Percentiles rank a stretch among this genome's conserved stretches.
Evolutionary conservation across 2,329 filamentous ascomycete genomes (phyloP).

Genomic region (Tolypocladium album): DNA sequence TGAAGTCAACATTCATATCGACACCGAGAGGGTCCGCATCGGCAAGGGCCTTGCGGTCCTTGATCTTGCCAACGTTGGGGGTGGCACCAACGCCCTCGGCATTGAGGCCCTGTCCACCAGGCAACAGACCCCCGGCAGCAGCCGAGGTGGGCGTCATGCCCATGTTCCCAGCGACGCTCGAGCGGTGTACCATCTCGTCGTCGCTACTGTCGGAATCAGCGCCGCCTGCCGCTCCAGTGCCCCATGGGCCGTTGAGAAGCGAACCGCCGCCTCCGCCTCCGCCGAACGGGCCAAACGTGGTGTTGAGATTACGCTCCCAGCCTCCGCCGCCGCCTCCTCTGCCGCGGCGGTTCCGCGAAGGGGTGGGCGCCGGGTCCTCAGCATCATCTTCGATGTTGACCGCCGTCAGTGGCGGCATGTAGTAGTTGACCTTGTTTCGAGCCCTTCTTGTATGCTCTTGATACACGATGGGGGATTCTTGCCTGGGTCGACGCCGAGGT

Average conservation of each 20-base stretch:
- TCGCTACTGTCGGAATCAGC: slow-evolving; percentile 95
- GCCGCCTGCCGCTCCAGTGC: slow-evolving; percentile 62
- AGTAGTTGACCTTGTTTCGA: slow-evolving; percentile 66
- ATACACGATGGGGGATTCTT: slow-evolving; percentile 46
- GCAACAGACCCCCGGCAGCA: slow-evolving; percentile 33
- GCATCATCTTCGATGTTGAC: slow-evolving; percentile 61
- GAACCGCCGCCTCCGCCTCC: slow-evolving; percentile 66
- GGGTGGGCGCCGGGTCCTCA: slow-evolving; percentile 55
- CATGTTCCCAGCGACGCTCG: slow-evolving; percentile 45
- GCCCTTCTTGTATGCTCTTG: slow-evolving; percentile 43
- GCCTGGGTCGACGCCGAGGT: slow-evolving; percentile 37
- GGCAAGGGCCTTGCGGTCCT: slow-evolving; percentile 81
- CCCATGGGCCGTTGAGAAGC: slow-evolving; percentile 64
- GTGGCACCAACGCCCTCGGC: slow-evolving; percentile 38
- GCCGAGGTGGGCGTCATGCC: slow-evolving; percentile 48
- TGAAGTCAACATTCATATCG: slow-evolving; percentile 86
- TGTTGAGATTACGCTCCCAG: slow-evolving; percentile 77
- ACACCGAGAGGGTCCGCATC: slow-evolving; percentile 93
- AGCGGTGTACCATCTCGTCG: slow-evolving; percentile 67
- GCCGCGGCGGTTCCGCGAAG: slow-evolving; percentile 56
- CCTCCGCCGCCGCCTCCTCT: slow-evolving; percentile 45
- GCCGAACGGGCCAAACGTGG: slow-evolving; percentile 86
- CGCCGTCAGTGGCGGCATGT: slow-evolving; percentile 59
- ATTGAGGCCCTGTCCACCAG: slow-evolving; percentile 26
- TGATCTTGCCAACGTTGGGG: slow-evolving; percentile 84